Conservation (phyloP, 176 grass and related monocot genomes). For the Musa beccarii region DNA sequence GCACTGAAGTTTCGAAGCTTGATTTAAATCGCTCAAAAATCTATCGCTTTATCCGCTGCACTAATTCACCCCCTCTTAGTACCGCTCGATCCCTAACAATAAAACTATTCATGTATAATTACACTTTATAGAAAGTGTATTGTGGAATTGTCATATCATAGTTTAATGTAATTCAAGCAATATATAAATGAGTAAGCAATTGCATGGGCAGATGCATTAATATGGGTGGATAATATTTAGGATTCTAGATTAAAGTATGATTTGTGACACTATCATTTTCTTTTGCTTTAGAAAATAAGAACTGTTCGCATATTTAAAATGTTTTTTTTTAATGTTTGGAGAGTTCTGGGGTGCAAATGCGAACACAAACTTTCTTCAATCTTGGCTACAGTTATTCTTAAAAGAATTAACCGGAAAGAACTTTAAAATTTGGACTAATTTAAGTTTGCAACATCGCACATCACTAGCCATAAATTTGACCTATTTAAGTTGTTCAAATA, state of each 20-base stretch:
- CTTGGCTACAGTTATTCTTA: not conserved
- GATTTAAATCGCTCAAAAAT: too few species aligned
- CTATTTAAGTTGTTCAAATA: too few species aligned
- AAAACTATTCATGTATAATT: not conserved
- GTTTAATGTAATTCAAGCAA: not conserved
- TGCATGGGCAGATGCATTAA: too few species aligned
- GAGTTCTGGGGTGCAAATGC: not conserved
- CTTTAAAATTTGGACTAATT: not conserved
- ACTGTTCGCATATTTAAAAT: too few species aligned
- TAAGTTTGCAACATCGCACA: not conserved
- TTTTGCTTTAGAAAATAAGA: too few species aligned
- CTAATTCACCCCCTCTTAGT: too few species aligned
- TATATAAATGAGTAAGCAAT: not conserved
- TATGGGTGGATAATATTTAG: too few species aligned
- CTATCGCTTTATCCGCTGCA: too few species aligned
- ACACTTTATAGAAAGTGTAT: not conserved
- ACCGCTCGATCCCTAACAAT: too few species aligned
- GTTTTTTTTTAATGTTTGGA: not conserved
- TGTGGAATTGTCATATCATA: not conserved
- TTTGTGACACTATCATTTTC: too few species aligned
- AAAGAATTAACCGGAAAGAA: not conserved
- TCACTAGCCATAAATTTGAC: not conserved
- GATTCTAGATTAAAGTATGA: too few species aligned
- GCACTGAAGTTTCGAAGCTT: too few species aligned
- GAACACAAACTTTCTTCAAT: not conserved